Evolutionary conservation across 495 filamentous ascomycete genomes (phyloP).

Genomic region (Hypoxylon intermedium): DNA sequence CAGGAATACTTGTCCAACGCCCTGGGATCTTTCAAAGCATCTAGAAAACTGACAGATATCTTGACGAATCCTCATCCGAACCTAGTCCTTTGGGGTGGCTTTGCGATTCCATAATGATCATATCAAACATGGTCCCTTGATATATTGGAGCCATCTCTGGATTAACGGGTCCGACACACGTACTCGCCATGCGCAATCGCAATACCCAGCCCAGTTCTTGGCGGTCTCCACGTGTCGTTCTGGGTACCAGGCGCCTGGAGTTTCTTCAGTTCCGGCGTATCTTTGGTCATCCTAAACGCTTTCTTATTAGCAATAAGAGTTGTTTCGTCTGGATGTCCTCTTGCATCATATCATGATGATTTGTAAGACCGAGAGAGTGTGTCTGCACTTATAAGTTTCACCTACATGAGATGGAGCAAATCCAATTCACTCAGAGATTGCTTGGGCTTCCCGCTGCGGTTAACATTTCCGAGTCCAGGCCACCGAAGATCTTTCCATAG

Average conservation of each 20-base stretch:
- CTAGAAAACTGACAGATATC: constrained; percentile 2
- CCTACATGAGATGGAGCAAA: constrained; percentile 1
- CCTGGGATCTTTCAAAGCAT: neutral
- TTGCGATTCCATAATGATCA: neutral
- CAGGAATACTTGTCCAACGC: neutral
- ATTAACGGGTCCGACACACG: too few species aligned
- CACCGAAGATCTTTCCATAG: neutral
- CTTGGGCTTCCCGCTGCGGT: constrained; percentile 13
- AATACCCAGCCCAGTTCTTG: constrained; percentile 13
- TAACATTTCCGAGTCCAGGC: constrained; percentile 21
- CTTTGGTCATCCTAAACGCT: too few species aligned
- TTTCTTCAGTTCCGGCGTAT: constrained; percentile 4
- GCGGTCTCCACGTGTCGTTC: constrained; percentile 20
- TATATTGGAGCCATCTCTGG: neutral
- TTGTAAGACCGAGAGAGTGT: constrained; percentile 14
- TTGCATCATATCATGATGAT: constrained; percentile 13
- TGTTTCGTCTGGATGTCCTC: constrained; percentile 11
- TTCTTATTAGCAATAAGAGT: constrained; percentile 4
- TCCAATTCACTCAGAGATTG: constrained; percentile 1
- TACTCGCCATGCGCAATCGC: constrained; percentile 8
- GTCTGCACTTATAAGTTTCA: constrained; percentile 30
- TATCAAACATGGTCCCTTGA: neutral
- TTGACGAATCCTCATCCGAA: constrained; percentile 6
- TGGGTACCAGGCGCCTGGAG: constrained; percentile 14
- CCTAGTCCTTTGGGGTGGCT: neutral